Base-by-base conservation (phyloP, 768 basidiomycete genomes). In the Tephrocybe sp. region DNA sequence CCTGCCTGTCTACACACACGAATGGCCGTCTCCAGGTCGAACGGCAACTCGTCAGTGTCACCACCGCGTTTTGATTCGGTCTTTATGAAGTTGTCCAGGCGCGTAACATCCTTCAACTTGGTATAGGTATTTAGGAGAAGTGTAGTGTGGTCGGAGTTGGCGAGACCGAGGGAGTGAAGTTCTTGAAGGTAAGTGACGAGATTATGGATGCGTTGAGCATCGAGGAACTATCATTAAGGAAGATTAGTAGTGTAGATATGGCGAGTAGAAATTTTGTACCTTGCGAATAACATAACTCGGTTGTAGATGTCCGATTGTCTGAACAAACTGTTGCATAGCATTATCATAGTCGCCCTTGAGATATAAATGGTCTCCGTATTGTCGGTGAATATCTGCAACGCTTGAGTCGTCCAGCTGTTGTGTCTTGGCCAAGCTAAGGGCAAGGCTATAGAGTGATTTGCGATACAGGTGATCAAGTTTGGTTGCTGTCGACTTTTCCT, bases 251-350 rank as follows among this genome's bases (percentile, higher is more conserved):
- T n/a, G n/a, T n/a, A 49, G 5, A 15, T 39, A 13, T 9, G 22
- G 39, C 16, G 18, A 28, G 37, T 22, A 18, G 5, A 36, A 19
- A 36, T 3, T 18, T 32, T 66, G 45, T 60, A 93, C 96, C 80
- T 98, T 99, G 58, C 97, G 84, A 43, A 98, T 93, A 27, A 98
- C 94, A 68, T 98, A 97, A 62, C 94, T 97, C 0, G 95, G 92
- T 53, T 93, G 90, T 0, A 97, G 72, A 39, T 84, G 75, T 0
- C 96, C 92, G 16, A 98, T 86, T 0, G 97, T 98, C 62, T 89
- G 81, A 24, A 97, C 71, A 63, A 89, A 98, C 63, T 97, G 93
- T 28, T 82, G 79, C 90, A 98, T 96, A 0, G 95, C 87, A 5
- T 84, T 88, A 52, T 98, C 97, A 58, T 88, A 96, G 60, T 98